Percentiles rank a stretch among this genome's conserved stretches.
Conservation (phyloP, 805 yeast genomes). For the Schizosaccharomyces osmophilus region DNA sequence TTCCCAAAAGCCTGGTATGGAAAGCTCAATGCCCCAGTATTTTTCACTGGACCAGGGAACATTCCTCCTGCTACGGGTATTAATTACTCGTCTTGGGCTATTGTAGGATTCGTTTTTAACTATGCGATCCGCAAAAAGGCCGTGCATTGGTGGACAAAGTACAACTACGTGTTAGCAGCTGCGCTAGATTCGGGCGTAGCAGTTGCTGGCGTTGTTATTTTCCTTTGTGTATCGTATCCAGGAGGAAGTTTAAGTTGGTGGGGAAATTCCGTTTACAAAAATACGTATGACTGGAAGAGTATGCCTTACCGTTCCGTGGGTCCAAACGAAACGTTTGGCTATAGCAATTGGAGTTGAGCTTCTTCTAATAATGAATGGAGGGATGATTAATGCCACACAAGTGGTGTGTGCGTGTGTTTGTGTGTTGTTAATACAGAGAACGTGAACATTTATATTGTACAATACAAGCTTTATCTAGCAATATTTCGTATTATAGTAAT, state of each 20-base stretch:
- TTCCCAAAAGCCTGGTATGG: slow-evolving; percentile 20
- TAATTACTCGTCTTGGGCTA: slow-evolving; percentile 33
- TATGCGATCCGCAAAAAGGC: slow-evolving; percentile 27
- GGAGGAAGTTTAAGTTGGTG: slow-evolving; percentile 29
- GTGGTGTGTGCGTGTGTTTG: too few relatives aligned
- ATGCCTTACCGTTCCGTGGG: neutral
- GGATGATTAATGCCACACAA: too few relatives aligned
- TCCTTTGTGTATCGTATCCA: slow-evolving; percentile 25
- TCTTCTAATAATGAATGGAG: neutral
- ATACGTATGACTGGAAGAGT: slow-evolving; percentile 3
- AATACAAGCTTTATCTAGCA: too few relatives aligned
- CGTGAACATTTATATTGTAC: too few relatives aligned
- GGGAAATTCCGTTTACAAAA: slow-evolving; percentile 23
- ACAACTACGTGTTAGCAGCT: slow-evolving; percentile 41
- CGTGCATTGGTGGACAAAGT: slow-evolving; percentile 53
- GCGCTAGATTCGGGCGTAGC: slow-evolving; percentile 48
- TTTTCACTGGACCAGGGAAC: slow-evolving; percentile 31
- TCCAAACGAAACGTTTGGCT: neutral
- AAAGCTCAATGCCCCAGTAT: slow-evolving; percentile 41
- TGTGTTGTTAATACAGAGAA: too few relatives aligned
- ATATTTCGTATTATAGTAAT: too few relatives aligned
- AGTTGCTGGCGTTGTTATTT: slow-evolving; percentile 32
- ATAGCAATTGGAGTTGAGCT: neutral
- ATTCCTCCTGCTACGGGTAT: slow-evolving; percentile 58
- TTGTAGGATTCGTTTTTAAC: slow-evolving; percentile 32